Base-by-base conservation (phyloP, 2,329 filamentous ascomycete genomes). In the Fusarium sacchari region DNA sequence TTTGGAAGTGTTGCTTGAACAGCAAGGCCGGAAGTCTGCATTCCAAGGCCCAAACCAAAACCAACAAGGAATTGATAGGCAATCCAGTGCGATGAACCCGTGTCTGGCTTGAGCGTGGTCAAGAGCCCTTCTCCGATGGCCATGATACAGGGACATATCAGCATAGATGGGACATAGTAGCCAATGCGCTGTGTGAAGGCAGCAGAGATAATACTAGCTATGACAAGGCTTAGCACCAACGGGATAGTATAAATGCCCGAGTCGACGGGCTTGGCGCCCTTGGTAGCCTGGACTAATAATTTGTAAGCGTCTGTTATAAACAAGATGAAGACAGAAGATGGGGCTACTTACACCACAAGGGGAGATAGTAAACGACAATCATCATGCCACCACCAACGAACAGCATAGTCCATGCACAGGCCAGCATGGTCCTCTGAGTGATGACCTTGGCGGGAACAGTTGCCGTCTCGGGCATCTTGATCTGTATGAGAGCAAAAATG, bases 161-260 rank as follows among this genome's bases (percentile, higher is more conserved):
- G 81, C 87, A 90, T 89, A 26, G 85, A 84, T 0, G 87, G 89
- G 9, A 86, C 86, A 69, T 91, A 91, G 78, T 91, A 91, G 40
- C 90, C 90, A 34, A 89, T 81, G 60, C 84, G 84, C 59, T 88
- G 85, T 3, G 87, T 89, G 44, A 84, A 69, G 1, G 79, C 79
- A 34, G 88, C 88, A 6, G 86, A 84, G 2, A 86, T 39, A 30
- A 88, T 82, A 60, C 84, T 86, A n/a, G 84, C 86, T 15, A 87
- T 80, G 10, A 89, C 87, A 14, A 90, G 82, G 62, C 86, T 87
- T 59, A 90, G 81, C 15, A 90, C 86, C 6, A 90, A 83, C 0
- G 89, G 88, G 24, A 91, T 82, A 6, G 87, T 90, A 74, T 88
- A 85, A 63, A 90, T 83, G 26, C 89, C 89, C 0, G 88, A 90